Base-by-base conservation (phyloP, 768 basidiomycete genomes). In the Tylopilus sp. region DNA sequence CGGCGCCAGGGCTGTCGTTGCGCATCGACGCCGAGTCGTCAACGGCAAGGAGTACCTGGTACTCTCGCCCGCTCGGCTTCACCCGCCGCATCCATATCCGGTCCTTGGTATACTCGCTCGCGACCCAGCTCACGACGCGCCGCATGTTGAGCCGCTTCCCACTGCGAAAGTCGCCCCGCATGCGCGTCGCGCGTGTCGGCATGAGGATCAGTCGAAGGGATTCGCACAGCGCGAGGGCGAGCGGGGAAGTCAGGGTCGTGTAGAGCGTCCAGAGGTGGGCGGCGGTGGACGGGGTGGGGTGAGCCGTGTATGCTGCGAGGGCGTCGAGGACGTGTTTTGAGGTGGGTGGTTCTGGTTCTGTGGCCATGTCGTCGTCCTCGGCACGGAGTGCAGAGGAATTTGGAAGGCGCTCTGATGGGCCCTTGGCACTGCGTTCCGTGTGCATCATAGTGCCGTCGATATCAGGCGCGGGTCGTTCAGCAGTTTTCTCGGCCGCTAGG, bases 101-200 rank as follows among this genome's bases (percentile, higher is more conserved):
- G 78, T 99, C 95, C 69, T 98, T 98, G 46, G 95, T 98, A 75
- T 91, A 99, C 72, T 99, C 97, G 71, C 88, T 91, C 31, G 97
- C 95, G 54, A 99, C 95, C 75, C 95, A 98, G 3, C 90, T 84
- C 54, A 99, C 95, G 68, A 98, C 92, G 72, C 95, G 95, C 68
- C 95, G 93, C 95, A 98, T 98, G 70, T 98, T 98, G 26, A 99
- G 80, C 18, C 95, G 81, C 72, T 99, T 99, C 47, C 97, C 97
- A 0, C 91, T 95, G 26, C 95, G 88, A 69, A 97, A 99, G 74
- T 98, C 97, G 35, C 97, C 97, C 70, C 89, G 88, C 40, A 99
- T 77, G 20, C 97, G 82, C 6, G 95, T 97, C 6, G 97, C 93
- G 44, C 89, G 76, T 0, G 95, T 98, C 0, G 97, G 97, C 56